Base-by-base conservation (phyloP, 768 basidiomycete species). In the Nevesoporus exiguus region DNA sequence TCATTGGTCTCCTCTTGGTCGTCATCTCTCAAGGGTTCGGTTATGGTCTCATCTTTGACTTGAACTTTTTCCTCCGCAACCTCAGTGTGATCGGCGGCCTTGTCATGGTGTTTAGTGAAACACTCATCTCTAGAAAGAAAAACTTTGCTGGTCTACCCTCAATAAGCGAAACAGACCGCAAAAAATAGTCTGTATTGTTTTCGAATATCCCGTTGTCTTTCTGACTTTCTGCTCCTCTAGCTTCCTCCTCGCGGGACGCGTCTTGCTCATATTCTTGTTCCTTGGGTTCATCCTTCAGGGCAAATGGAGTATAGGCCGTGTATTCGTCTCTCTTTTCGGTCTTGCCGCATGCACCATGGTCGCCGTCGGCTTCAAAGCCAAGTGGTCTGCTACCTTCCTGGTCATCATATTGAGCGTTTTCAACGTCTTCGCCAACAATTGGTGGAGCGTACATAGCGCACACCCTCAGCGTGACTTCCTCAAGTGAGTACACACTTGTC, bases 61-160 rank as follows among this genome's bases (percentile, higher is more conserved):
- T 98, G 71, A 98, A 91, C 76, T 99, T 99, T 82, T 99, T 99
- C 93, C 88, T 98, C 42, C 94, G 97, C 71, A 99, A 98, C 74
- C 80, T 99, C 52, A 90, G 88, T 58, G 97, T 99, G 68, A 93
- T 98, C 57, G 97, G 97, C 51, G 97, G 97, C 50, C 84, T 99
- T 43, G 86, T 99, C 74, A 99, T 99, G 97, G 95, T 98, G 24
- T 94, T 99, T 73, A 93, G 89, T 59, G 97, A 99, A 70, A 90
- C 93, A 1, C 88, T 98, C 81, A 80, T 90, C 53, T 88, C 85
- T 21, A 82, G 86, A 71, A 94, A 88, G 75, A 84, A 86, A 61
- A 75, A 86, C 41, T 98, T 98, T 62, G 96, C 95, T 11, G 95
- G 93, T 43, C 74, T 98, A 2, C 94, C 96, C 1, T 79, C 82